Evolutionary conservation across 345 rosid species (phyloP).

Genomic region (Melaleuca quinquenervia): DNA sequence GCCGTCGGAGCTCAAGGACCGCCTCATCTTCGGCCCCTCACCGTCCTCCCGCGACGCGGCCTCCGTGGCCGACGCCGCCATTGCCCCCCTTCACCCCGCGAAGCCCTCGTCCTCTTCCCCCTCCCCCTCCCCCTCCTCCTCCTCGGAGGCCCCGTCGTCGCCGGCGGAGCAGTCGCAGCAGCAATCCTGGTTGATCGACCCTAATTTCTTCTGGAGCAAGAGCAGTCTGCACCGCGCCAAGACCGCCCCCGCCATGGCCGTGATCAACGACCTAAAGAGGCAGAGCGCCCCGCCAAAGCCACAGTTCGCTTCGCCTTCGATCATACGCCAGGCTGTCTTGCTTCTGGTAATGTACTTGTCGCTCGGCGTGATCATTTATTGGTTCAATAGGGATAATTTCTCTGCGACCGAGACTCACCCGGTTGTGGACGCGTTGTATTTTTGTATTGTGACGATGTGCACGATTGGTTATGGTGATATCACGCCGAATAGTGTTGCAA

Average conservation of each 20-base stretch:
- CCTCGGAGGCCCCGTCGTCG: constrained; percentile 1
- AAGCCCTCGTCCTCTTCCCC: constrained; percentile 4
- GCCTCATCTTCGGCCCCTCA: constrained; percentile 56
- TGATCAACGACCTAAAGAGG: constrained; percentile 31
- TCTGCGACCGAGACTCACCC: constrained; percentile 57
- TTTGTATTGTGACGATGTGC: constrained; percentile 91
- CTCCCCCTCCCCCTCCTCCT: constrained; percentile 12
- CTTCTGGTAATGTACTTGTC: constrained; percentile 51
- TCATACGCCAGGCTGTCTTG: constrained; percentile 46
- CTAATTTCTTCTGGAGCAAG: background rate
- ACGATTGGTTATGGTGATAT: constrained; percentile 95
- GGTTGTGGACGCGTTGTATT: constrained; percentile 81
- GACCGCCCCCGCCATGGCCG: constrained; percentile 82
- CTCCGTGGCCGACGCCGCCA: background rate
- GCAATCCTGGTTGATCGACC: constrained; percentile 21
- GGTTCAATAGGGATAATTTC: constrained; percentile 43
- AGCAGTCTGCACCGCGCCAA: constrained; percentile 57
- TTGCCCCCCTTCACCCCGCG: background rate
- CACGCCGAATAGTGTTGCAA: constrained; percentile 40
- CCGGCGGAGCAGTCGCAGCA: constrained; percentile 4
- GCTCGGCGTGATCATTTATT: constrained; percentile 60
- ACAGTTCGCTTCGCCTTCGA: constrained; percentile 34
- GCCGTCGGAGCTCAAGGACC: constrained; percentile 56
- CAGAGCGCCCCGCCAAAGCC: constrained; percentile 25
- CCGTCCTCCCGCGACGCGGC: constrained; percentile 24